These are phyloP conservation scores for Tuber brumale DNA, from an alignment of 495 filamentous ascomycete species.

Conservation along the genomic window DNA sequence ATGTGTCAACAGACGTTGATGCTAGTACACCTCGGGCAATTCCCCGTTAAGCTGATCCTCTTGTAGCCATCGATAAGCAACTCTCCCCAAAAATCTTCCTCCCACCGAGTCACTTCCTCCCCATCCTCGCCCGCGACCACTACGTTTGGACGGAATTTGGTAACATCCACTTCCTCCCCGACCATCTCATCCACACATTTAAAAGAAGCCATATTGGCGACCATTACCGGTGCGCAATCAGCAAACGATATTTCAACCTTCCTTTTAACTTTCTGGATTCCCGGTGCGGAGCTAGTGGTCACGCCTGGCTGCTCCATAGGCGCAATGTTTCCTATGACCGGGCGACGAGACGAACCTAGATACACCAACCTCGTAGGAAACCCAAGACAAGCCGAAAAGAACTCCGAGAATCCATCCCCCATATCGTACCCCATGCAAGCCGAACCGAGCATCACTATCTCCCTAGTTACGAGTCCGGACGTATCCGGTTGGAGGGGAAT, in stretches of 20 bases:
- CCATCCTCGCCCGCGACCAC: constrained; percentile 51
- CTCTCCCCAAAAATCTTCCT: constrained; percentile 84
- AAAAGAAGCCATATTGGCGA: constrained; percentile 66
- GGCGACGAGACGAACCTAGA: constrained; percentile 18
- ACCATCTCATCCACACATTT: constrained; percentile 55
- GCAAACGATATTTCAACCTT: constrained; percentile 60
- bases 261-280: not conserved
- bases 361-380: constrained; percentile 25
- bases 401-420: constrained; percentile 14
- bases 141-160: constrained; percentile 81
- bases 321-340: constrained; percentile 25
- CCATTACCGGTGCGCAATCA: constrained; percentile 69
- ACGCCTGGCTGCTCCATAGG: not conserved
- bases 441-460: constrained; percentile 25
- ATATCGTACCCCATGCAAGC: constrained; percentile 24
- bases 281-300: not conserved
- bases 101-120: constrained; percentile 52
- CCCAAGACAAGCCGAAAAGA: constrained; percentile 30
- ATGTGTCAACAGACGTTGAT: constrained; percentile 17
- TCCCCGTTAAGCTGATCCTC: constrained; percentile 58
- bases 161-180: constrained; percentile 55
- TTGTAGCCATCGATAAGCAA: constrained; percentile 46
- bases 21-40: constrained; percentile 65
- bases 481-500: constrained; percentile 25
- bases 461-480: not conserved